phyloP scores from a whole-genome alignment of 768 basidiomycete species.

The Serendipita sp. region DNA sequence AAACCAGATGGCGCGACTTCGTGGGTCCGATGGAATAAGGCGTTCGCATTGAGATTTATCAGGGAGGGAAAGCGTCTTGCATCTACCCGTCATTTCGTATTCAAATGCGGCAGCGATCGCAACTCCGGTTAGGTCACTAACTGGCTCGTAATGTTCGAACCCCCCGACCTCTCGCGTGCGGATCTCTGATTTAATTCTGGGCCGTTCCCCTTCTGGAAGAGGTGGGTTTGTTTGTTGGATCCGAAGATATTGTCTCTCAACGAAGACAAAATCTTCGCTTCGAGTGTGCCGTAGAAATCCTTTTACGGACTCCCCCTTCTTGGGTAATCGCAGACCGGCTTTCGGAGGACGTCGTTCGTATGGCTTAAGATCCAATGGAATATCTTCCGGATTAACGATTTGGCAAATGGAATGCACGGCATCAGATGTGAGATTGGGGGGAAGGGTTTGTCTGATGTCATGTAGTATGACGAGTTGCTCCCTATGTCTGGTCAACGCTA shows the following conservation, averaged over 20 bases:
- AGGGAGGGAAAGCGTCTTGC: too few species aligned
- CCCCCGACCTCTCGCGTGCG: background rate
- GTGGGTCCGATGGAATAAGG: too few species aligned
- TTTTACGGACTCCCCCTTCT: background rate
- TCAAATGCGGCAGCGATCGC: constrained; percentile 6
- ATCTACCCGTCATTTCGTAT: background rate
- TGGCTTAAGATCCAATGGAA: too few species aligned
- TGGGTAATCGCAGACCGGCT: background rate
- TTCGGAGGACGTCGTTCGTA: background rate
- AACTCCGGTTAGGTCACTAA: constrained; percentile 7
- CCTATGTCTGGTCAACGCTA: constrained; percentile 1
- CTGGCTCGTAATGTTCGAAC: background rate
- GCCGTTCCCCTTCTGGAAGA: background rate
- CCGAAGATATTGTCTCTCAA: background rate
- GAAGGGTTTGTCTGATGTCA: background rate
- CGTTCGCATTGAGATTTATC: too few species aligned
- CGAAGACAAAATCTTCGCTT: background rate
- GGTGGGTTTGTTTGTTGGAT: background rate
- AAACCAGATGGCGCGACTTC: too few species aligned
- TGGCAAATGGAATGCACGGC: background rate
- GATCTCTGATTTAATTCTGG: background rate
- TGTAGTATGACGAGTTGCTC: constrained; percentile 6
- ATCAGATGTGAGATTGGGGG: background rate
- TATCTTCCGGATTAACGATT: background rate
- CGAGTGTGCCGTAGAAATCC: background rate